Percentiles rank a stretch among this genome's conserved stretches.
Evolutionary conservation across 345 rosid species (phyloP).

Genomic region (Boechera stricta): DNA sequence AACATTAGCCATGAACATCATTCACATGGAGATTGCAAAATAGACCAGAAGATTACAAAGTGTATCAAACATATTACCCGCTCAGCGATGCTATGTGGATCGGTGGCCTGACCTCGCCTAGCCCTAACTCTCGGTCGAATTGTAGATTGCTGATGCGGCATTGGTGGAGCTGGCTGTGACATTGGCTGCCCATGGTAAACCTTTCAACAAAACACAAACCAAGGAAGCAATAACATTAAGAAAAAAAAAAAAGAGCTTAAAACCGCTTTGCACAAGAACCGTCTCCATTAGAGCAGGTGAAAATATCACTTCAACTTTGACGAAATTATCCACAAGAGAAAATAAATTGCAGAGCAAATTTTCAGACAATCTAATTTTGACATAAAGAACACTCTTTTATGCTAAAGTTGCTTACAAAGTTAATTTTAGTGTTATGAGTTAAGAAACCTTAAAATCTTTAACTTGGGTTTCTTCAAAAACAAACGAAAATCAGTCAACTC

Average conservation of each 20-base stretch:
- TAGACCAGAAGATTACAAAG: not conserved
- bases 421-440: conserved; percentile 8
- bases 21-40: not conserved
- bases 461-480: conserved; percentile 8
- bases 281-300: not conserved
- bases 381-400: conserved; percentile 9
- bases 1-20: conserved; percentile 10
- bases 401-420: conserved; percentile 2
- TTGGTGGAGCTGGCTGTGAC: conserved; percentile 71
- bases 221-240: not conserved
- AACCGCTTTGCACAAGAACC: not conserved
- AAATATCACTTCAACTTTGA: not conserved
- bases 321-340: not conserved
- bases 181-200: conserved; percentile 93
- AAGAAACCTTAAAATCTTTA: not conserved
- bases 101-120: conserved; percentile 99
- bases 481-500: not conserved
- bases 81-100: conserved; percentile 99
- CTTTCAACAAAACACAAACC: conserved; percentile 49
- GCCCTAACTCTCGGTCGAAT: conserved; percentile 98
- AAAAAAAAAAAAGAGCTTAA: not conserved
- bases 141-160: conserved; percentile 80
- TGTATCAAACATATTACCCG: conserved; percentile 52
- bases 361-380: not conserved
- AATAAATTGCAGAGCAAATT: not conserved